Conservation (phyloP, 495 filamentous ascomycete genomes). For the Aspergillus coremiiformis region DNA sequence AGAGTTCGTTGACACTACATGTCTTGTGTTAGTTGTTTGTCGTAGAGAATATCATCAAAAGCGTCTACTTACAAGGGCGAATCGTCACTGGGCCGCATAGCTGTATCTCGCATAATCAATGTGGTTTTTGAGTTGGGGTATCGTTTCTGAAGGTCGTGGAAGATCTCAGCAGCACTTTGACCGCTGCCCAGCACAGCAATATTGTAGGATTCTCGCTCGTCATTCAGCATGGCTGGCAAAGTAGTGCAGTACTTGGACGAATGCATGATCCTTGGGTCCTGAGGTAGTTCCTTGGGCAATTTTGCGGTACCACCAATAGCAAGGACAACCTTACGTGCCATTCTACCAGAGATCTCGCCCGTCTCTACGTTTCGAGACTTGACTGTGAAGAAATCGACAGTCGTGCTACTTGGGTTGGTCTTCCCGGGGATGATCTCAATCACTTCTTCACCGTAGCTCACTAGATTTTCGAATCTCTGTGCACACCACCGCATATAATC, state of each 20-base stretch:
- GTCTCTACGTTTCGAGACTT: slow-evolving; percentile 45
- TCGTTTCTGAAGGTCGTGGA: slow-evolving; percentile 73
- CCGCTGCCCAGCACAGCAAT: slow-evolving; percentile 83
- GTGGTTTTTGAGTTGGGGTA: slow-evolving; percentile 74
- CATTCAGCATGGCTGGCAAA: slow-evolving; percentile 51
- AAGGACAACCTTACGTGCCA: slow-evolving; percentile 74
- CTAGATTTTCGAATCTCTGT: slow-evolving; percentile 66
- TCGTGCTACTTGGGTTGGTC: slow-evolving; percentile 23
- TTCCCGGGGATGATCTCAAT: slow-evolving; percentile 42
- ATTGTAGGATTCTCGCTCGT: slow-evolving; percentile 51
- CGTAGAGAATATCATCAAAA: not conserved
- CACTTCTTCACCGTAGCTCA: slow-evolving; percentile 73
- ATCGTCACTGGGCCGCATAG: slow-evolving; percentile 85
- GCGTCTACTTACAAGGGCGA: slow-evolving; percentile 74
- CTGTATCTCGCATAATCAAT: slow-evolving; percentile 69
- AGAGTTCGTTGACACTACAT: slow-evolving; percentile 85
- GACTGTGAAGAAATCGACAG: slow-evolving; percentile 49
- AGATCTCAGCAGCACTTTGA: slow-evolving; percentile 93
- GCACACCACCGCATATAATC: slow-evolving; percentile 96
- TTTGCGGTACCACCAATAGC: slow-evolving; percentile 76
- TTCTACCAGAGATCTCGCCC: slow-evolving; percentile 44
- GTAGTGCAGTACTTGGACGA: slow-evolving; percentile 76
- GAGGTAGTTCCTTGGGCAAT: slow-evolving; percentile 61
- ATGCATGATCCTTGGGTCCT: slow-evolving; percentile 67
- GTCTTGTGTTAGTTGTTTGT: not conserved